Evolutionary conservation across 257 asterid genomes (phyloP).

Genomic region (Salvia hispanica): DNA sequence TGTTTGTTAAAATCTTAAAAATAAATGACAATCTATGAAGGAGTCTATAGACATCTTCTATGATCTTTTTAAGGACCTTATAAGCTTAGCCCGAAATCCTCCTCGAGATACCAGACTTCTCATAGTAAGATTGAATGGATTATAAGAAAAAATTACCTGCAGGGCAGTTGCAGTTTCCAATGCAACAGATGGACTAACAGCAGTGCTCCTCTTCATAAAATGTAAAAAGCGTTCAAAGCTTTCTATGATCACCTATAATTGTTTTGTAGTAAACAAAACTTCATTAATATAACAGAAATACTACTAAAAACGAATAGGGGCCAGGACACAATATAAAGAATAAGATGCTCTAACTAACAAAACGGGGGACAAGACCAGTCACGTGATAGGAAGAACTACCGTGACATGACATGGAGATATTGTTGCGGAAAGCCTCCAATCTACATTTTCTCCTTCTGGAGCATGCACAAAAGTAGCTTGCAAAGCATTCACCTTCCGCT

Average conservation of each 20-base stretch:
- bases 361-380: too few relatives aligned
- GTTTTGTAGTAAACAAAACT: neutral
- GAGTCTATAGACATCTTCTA: neutral
- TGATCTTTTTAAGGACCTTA: neutral
- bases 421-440: constrained; percentile 96
- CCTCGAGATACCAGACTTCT: constrained; percentile 18
- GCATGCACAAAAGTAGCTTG: constrained; percentile 86
- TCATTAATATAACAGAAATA: neutral
- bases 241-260: constrained; percentile 69
- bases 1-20: neutral
- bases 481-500: constrained; percentile 92
- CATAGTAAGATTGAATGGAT: constrained; percentile 14
- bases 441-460: constrained; percentile 93
- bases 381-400: constrained; percentile 42
- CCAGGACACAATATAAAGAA: neutral
- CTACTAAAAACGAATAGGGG: neutral
- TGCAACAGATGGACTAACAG: constrained; percentile 92
- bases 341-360: neutral
- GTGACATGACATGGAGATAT: constrained; percentile 98
- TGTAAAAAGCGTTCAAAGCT: constrained; percentile 82
- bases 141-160: constrained; percentile 61
- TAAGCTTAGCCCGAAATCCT: neutral
- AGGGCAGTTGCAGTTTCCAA: constrained; percentile 92
- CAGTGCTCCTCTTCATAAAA: constrained; percentile 90
- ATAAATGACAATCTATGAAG: neutral